Conservation (phyloP, 2,329 filamentous ascomycete genomes). For the Fusarium stilboides region DNA sequence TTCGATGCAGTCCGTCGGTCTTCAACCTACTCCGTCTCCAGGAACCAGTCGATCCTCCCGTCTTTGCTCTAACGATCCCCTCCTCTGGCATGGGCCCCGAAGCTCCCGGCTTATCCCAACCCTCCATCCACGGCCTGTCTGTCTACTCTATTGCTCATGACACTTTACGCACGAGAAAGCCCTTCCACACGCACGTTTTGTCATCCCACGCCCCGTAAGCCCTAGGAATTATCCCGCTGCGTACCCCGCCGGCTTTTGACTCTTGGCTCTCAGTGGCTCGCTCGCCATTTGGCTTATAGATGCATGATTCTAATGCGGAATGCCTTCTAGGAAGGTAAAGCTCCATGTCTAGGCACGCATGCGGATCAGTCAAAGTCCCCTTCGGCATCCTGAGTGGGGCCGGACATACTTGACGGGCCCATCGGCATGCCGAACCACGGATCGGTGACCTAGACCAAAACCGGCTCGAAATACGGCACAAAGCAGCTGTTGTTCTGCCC, state of each 20-base stretch:
- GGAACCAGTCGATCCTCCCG: constrained; percentile 45
- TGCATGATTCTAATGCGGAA: constrained; percentile 18
- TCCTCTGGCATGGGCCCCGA: constrained; percentile 20
- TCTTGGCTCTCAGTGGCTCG: constrained; percentile 18
- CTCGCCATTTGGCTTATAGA: constrained; percentile 19
- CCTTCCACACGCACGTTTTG: constrained; percentile 16
- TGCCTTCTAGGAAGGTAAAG: constrained; percentile 5
- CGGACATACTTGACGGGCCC: constrained; percentile 20
- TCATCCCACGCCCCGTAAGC: constrained; percentile 47
- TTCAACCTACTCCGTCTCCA: constrained; percentile 17
- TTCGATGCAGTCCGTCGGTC: constrained; percentile 2
- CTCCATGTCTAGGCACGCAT: constrained; percentile 2
- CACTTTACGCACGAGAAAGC: constrained; percentile 23
- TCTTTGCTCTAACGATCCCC: constrained; percentile 29
- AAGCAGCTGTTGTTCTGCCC: constrained; percentile 2
- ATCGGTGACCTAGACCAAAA: constrained; percentile 8
- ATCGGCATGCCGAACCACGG: constrained; percentile 20
- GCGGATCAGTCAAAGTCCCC: constrained; percentile 10
- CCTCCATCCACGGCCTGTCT: background rate
- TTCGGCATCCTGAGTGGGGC: constrained; percentile 10
- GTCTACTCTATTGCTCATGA: constrained; percentile 13
- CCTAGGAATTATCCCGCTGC: constrained; percentile 39
- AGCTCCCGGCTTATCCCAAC: constrained; percentile 20
- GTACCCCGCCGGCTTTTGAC: constrained; percentile 30
- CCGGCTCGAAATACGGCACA: background rate